phyloP scores from a whole-genome alignment of 495 filamentous ascomycete species.

The Penicillium herquei region DNA sequence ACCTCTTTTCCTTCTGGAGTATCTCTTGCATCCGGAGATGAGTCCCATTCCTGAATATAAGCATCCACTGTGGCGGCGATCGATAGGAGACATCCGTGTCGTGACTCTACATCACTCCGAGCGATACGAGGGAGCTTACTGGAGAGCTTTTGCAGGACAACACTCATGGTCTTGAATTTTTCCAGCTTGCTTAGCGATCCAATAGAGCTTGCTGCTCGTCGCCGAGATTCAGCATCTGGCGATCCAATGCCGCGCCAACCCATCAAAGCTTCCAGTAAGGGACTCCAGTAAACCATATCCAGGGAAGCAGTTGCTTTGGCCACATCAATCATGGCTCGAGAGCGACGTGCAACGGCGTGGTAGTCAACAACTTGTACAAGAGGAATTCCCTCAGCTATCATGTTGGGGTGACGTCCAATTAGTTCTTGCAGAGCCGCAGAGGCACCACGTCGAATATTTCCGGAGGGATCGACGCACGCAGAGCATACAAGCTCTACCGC shows the following conservation, averaged over 20 bases:
- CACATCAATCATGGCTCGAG: constrained; percentile 75
- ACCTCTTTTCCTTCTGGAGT: constrained; percentile 20
- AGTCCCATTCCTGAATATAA: constrained; percentile 19
- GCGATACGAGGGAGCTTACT: constrained; percentile 47
- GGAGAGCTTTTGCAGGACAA: constrained; percentile 40
- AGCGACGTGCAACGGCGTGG: constrained; percentile 83
- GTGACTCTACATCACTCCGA: constrained; percentile 60
- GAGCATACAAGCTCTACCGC: constrained; percentile 76
- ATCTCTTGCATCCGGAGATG: constrained; percentile 9
- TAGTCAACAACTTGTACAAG: constrained; percentile 91
- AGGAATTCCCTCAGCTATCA: constrained; percentile 72
- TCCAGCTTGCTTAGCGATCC: constrained; percentile 52
- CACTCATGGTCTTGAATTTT: constrained; percentile 29
- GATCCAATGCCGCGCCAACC: constrained; percentile 86
- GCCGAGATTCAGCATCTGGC: constrained; percentile 67
- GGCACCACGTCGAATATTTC: constrained; percentile 88
- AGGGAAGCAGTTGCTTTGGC: constrained; percentile 64
- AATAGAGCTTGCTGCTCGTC: constrained; percentile 67
- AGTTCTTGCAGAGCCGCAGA: constrained; percentile 94
- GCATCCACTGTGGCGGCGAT: constrained; percentile 47
- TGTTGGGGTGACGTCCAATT: constrained; percentile 87
- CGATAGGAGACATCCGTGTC: constrained; percentile 66
- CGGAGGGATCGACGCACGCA: constrained; percentile 83
- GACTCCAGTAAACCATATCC: constrained; percentile 64
- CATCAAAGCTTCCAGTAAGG: constrained; percentile 67